phyloP scores from a whole-genome alignment of 2,329 filamentous ascomycete genomes.

The Paraphaeosphaeria sporulosa region DNA sequence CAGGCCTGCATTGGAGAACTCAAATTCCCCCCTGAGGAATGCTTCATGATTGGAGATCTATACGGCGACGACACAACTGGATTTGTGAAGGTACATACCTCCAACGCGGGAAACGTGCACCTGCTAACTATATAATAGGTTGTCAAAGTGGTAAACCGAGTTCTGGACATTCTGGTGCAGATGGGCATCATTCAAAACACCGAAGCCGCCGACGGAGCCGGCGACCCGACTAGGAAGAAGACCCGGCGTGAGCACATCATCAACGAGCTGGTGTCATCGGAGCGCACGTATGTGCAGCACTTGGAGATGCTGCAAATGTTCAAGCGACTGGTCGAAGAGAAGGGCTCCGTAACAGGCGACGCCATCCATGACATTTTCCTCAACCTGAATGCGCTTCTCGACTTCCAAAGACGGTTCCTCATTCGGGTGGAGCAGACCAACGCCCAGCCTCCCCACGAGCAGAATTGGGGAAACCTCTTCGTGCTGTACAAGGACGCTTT shows the following conservation, averaged over 20 bases:
- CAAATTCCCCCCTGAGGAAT: constrained; percentile 78
- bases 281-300: constrained; percentile 97
- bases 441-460: constrained; percentile 74
- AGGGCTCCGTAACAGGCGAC: constrained; percentile 86
- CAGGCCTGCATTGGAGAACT: constrained; percentile 87
- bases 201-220: constrained; percentile 60
- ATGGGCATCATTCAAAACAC: constrained; percentile 69
- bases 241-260: constrained; percentile 87
- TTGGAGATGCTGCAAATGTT: constrained; percentile 91
- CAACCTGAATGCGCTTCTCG: constrained; percentile 92
- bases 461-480: constrained; percentile 97
- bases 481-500: constrained; percentile 85
- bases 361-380: constrained; percentile 93
- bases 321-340: constrained; percentile 88
- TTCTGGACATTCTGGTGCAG: constrained; percentile 84
- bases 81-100: constrained; percentile 79
- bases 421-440: constrained; percentile 97
- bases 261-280: constrained; percentile 89
- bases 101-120: not conserved
- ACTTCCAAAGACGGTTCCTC: constrained; percentile 93
- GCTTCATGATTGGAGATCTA: constrained; percentile 90
- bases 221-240: constrained; percentile 60
- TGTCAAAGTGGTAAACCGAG: constrained; percentile 88
- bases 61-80: constrained; percentile 95
- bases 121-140: constrained; percentile 61